phyloP scores from a whole-genome alignment of 176 grass and related monocot species.

The Lolium multiflorum region DNA sequence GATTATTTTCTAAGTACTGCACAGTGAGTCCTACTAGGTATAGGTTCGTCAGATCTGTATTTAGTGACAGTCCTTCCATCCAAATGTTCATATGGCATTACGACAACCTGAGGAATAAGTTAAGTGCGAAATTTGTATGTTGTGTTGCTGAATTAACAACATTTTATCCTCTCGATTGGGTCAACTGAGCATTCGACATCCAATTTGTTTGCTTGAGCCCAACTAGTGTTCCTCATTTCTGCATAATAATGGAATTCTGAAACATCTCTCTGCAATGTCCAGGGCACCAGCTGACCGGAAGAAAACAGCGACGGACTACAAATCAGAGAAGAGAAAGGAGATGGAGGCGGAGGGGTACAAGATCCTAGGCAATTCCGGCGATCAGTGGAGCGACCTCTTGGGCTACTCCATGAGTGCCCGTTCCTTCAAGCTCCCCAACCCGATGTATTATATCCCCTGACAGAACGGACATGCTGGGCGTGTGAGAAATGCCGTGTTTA shows the following conservation, averaged over 20 bases:
- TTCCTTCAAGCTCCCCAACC: conserved; percentile 88
- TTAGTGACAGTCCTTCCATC: no score
- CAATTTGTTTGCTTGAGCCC: neutral
- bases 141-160: no score
- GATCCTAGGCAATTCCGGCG: conserved; percentile 84
- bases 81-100: no score
- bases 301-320: conserved; percentile 60
- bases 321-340: conserved; percentile 72
- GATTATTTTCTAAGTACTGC: neutral
- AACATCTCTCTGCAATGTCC: neutral
- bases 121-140: no score
- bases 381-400: conserved; percentile 87
- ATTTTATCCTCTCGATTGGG: neutral
- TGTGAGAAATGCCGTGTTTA: conserved; percentile 35
- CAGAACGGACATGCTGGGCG: neutral
- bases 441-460: conserved; percentile 81
- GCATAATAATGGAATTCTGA: conserved; percentile 9
- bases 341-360: conserved; percentile 71
- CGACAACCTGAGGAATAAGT: no score
- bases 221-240: neutral
- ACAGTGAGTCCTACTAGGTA: neutral
- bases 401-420: conserved; percentile 66
- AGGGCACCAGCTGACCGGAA: conserved; percentile 61
- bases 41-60: neutral
- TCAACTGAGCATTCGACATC: neutral